Evolutionary conservation across 257 asterid genomes (phyloP), one percentile per base, ranked within the genome.

Genomic region (Solanum pennellii): DNA sequence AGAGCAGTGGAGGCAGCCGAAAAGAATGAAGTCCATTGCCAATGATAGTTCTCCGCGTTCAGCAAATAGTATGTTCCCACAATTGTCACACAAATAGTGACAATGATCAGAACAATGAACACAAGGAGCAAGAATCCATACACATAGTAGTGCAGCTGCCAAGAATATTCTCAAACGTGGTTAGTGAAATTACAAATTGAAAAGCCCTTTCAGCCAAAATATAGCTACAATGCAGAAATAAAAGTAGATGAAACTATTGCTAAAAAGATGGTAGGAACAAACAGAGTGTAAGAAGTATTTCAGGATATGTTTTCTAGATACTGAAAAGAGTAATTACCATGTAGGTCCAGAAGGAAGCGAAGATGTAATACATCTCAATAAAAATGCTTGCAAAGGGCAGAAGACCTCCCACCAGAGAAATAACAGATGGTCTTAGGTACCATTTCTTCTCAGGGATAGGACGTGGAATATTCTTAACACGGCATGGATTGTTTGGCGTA

Each of bases 321-420:
- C 86, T 25, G 39, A 68, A 47, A 14, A 69, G n/a, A 84, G 1
- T 52, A 23, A 76, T 87, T 90, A 95, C 98, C 98, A 90, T 92
- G 93, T 95, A 94, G 90, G 92, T 95, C 97, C 98, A 95, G 93
- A 95, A 94, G 91, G 98, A 95, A 59, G 96, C 91, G 94, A 95
- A 94, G 90, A 95, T 92, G 39, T 94, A 94, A 83, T 94, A 94
- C 96, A 95, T 95, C 90, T 94, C 95, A 44, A 94, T 95, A 56
- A 95, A 94, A 88, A 95, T 95, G 92, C 97, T 95, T 69, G 94
- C 98, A n/a, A 95, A 94, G 59, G 97, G 96, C 82, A 95, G 97
- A 82, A 95, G 90, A 75, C 98, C 98, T 83, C 98, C 97, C 94
- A 95, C 93, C 89, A 95, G 93, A 66, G 97, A 91, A 87, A 95